These are phyloP conservation scores for Coemansia sp. DNA, from an alignment of 192 early-diverging fungal species.

Conservation along the genomic window DNA sequence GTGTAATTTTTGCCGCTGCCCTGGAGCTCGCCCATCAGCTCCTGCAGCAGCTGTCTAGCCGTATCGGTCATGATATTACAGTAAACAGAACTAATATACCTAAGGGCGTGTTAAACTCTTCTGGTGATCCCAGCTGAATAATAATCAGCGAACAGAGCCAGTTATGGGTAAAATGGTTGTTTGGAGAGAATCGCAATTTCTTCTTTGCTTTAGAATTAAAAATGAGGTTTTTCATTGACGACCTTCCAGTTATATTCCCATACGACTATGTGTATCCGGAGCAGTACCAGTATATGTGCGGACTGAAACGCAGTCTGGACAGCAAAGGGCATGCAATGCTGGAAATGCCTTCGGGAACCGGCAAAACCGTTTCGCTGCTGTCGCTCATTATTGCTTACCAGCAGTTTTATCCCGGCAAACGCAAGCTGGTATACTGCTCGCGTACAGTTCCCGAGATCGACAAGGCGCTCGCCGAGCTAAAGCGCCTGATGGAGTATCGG, in stretches of 20 bases:
- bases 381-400: constrained; percentile 97
- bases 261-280: constrained; percentile 99
- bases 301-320: constrained; percentile 90
- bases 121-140: too few species aligned
- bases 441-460: constrained; percentile 99
- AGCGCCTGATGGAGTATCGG: constrained; percentile 86
- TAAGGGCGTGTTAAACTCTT: too few species aligned
- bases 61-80: constrained; percentile 38
- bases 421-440: constrained; percentile 99
- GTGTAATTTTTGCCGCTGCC: constrained; percentile 44
- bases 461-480: constrained; percentile 95
- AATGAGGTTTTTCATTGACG: constrained; percentile 52
- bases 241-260: constrained; percentile 92
- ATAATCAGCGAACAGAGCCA: too few species aligned
- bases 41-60: constrained; percentile 52
- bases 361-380: constrained; percentile 94
- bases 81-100: too few species aligned
- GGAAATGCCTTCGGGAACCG: constrained; percentile 99
- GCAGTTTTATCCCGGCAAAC: constrained; percentile 83
- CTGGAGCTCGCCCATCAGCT: constrained; percentile 51
- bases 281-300: constrained; percentile 97
- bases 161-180: too few species aligned
- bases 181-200: too few species aligned
- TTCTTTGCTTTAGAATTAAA: too few species aligned
- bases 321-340: constrained; percentile 92